Evolutionary conservation across 306 rosid species (phyloP).

Genomic region (Cucurbita pepo): DNA sequence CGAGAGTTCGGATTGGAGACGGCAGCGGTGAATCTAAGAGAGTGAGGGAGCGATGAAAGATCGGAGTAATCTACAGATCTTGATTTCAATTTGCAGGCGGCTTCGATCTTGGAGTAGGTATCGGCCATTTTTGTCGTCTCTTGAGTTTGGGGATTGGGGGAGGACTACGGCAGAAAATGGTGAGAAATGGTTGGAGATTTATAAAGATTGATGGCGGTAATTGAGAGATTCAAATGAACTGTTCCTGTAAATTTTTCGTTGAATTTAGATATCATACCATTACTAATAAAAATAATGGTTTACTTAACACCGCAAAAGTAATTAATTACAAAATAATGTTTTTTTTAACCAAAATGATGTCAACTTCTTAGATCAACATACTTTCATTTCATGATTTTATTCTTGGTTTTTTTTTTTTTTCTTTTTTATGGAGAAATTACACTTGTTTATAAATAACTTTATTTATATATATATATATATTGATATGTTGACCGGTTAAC

Average conservation of each 20-base stretch:
- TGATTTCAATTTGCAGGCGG: constrained; percentile 18
- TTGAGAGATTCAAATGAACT: not conserved
- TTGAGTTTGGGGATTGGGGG: not conserved
- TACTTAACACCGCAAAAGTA: too few species aligned
- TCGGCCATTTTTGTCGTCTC: constrained; percentile 2
- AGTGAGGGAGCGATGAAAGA: constrained; percentile 15
- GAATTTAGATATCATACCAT: too few species aligned
- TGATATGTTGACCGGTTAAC: too few species aligned
- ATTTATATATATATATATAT: too few species aligned
- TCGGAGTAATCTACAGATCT: constrained; percentile 45
- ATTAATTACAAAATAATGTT: too few species aligned
- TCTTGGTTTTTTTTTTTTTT: too few species aligned
- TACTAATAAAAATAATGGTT: too few species aligned
- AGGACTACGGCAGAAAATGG: not conserved
- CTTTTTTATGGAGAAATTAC: too few species aligned
- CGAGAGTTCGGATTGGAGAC: not conserved
- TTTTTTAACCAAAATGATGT: not conserved
- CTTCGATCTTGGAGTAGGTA: constrained; percentile 31
- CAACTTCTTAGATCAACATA: not conserved
- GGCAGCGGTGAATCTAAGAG: not conserved
- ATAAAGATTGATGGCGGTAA: not conserved
- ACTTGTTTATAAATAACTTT: too few species aligned
- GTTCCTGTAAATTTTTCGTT: not conserved
- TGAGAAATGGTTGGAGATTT: not conserved
- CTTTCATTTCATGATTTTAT: too few species aligned